A percentile compares a stretch with the other conserved stretches of the same genome.
Evolutionary conservation across 306 rosid genomes (phyloP).

Genomic region (Cucurbita moschata): DNA sequence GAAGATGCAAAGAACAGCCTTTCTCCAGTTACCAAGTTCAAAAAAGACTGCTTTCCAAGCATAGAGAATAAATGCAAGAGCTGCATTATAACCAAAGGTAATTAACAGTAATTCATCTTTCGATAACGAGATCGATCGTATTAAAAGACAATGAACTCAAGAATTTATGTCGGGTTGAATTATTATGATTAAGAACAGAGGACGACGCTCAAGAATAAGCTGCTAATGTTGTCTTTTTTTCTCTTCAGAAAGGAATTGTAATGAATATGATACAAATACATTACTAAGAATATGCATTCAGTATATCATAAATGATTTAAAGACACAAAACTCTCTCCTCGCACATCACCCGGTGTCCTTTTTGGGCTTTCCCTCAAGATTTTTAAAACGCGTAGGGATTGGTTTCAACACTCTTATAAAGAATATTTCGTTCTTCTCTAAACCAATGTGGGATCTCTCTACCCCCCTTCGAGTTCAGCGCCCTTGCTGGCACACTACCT

Average conservation of each 20-base stretch:
- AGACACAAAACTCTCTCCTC: neutral
- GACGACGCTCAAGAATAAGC: neutral
- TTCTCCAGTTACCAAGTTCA: slow-evolving; percentile 76
- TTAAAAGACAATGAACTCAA: neutral
- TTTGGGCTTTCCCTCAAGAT: too few relatives aligned
- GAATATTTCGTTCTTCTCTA: too few relatives aligned
- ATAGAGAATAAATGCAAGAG: slow-evolving; percentile 53
- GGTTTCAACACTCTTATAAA: too few relatives aligned
- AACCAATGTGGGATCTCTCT: too few relatives aligned
- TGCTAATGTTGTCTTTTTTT: neutral
- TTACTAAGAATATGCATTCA: neutral
- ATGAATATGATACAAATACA: neutral
- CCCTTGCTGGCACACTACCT: too few relatives aligned
- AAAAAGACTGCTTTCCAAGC: slow-evolving; percentile 89
- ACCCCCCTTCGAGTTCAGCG: too few relatives aligned
- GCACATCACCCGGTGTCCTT: too few relatives aligned
- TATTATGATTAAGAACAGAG: neutral
- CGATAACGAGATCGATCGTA: neutral
- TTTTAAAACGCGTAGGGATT: too few relatives aligned
- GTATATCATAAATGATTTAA: neutral
- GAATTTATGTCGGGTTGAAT: neutral
- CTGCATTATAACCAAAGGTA: slow-evolving; percentile 28
- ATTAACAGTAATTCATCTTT: neutral
- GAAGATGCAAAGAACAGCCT: slow-evolving; percentile 25
- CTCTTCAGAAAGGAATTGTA: neutral